Evolutionary conservation across 208 protist species (phyloP), one percentile per base, ranked within the genome.

Genomic region (Angomonas deanei): DNA sequence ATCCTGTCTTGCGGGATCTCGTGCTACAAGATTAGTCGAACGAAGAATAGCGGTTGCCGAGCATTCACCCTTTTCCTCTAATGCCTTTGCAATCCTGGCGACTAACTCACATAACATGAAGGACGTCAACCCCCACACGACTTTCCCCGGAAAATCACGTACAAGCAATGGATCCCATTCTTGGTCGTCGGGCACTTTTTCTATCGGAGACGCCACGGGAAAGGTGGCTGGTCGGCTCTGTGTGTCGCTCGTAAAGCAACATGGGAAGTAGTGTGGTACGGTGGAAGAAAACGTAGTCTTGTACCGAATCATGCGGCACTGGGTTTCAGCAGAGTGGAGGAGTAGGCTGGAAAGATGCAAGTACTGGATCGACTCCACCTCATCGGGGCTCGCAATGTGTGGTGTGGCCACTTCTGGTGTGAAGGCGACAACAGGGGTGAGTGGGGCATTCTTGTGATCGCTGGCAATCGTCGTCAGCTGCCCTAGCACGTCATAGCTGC

Each of bases 71-170:
- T 47, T 59, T 30, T 30, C 39, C 50, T 68, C 64, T 1, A 88
- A 31, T 50, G 19, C 73, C 23, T 48, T 57, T 3, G 82, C 75
- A 6, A 95, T 27, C 26, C 85, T 74, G 2, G 76, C 73, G 31
- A 92, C 57, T 3, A 96, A 62, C 64, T 96, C 86, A 57, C 78
- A 84, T 13, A 80, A 65, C 48, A 89, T 72, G 67, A 91, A 85
- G 27, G 76, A 73, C 0, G 89, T 95, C 30, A 96, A 63, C 0
- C 86, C 90, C 85, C 86, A 96, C 8, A 96, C 90, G 1, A 93
- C 56, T 72, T 91, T 80, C 21, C 86, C 86, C 27, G 84, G 84
- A 61, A 84, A 92, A 52, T 88, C 74, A n/a, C 61, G 59, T 2
- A 72, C 68, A 24, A 84, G 74, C 76, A 95, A 66, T 24, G 80